Evolutionary conservation across 345 rosid genomes (phyloP).

Genomic region (Populus euphratica): DNA sequence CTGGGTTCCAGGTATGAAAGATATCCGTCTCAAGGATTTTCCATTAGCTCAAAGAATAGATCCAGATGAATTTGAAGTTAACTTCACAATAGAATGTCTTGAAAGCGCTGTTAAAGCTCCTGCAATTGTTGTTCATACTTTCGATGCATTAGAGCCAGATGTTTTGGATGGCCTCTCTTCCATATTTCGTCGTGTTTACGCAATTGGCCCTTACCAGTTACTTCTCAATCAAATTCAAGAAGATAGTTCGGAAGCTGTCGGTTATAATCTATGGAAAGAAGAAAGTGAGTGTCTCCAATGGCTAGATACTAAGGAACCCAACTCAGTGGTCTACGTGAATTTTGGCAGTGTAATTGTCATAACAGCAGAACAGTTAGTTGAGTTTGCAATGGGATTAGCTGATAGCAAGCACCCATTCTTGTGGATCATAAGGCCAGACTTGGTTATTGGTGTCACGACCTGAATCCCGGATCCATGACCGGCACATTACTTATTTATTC

Average conservation of each 20-base stretch:
- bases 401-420: not conserved
- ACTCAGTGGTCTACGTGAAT: constrained; percentile 3
- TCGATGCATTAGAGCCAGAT: constrained; percentile 6
- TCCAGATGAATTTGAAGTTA: not conserved
- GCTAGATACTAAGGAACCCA: not conserved
- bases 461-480: too few species aligned
- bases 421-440: constrained; percentile 9
- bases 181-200: not conserved
- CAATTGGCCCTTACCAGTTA: not conserved
- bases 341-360: not conserved
- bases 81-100: not conserved
- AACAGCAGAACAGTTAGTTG: not conserved
- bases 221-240: not conserved
- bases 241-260: not conserved
- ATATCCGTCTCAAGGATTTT: not conserved
- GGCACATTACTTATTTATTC: too few species aligned
- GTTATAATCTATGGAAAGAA: constrained; percentile 6
- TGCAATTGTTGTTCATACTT: not conserved
- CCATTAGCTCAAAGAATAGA: not conserved
- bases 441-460: not conserved
- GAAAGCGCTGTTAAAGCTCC: not conserved
- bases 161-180: constrained; percentile 4
- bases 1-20: constrained; percentile 7
- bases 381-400: constrained; percentile 8
- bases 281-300: constrained; percentile 1